Conservation (phyloP, 2,329 filamentous ascomycete species). For the Dryadomyces quercivorus region DNA sequence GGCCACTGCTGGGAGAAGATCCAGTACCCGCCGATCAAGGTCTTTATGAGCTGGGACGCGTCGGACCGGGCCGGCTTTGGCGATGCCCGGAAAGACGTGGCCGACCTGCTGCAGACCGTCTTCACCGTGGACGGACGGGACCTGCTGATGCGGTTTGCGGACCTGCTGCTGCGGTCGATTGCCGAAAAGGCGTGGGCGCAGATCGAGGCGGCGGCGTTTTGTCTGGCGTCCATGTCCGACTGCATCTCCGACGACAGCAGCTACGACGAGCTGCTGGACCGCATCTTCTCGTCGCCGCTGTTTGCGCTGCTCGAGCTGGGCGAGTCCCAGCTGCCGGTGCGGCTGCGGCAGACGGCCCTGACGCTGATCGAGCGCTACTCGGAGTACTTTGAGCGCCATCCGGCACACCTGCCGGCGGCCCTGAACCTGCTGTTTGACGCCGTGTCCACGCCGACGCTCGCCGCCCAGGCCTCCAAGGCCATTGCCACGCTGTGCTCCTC, state of each 20-base stretch:
- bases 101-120: constrained; percentile 61
- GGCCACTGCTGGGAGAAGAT: constrained; percentile 58
- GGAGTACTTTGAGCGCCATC: constrained; percentile 62
- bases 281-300: constrained; percentile 49
- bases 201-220: constrained; percentile 49
- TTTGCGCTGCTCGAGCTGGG: constrained; percentile 40
- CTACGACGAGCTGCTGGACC: constrained; percentile 45
- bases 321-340: constrained; percentile 41
- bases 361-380: constrained; percentile 61
- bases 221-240: constrained; percentile 55
- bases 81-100: constrained; percentile 67
- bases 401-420: constrained; percentile 53
- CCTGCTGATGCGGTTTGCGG: constrained; percentile 44
- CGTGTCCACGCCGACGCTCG: constrained; percentile 47
- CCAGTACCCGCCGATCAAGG: constrained; percentile 47
- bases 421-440: constrained; percentile 65
- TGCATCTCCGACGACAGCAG: constrained; percentile 44
- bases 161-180: constrained; percentile 39
- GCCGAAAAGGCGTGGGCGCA: constrained; percentile 40
- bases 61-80: constrained; percentile 55
- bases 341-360: constrained; percentile 56
- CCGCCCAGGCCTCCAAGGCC: constrained; percentile 58
- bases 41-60: constrained; percentile 55
- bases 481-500: constrained; percentile 65
- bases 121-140: constrained; percentile 48